These are phyloP conservation scores for Leccinum discolor DNA, from an alignment of 1,284 basidiomycete species.

Conservation along the genomic window DNA sequence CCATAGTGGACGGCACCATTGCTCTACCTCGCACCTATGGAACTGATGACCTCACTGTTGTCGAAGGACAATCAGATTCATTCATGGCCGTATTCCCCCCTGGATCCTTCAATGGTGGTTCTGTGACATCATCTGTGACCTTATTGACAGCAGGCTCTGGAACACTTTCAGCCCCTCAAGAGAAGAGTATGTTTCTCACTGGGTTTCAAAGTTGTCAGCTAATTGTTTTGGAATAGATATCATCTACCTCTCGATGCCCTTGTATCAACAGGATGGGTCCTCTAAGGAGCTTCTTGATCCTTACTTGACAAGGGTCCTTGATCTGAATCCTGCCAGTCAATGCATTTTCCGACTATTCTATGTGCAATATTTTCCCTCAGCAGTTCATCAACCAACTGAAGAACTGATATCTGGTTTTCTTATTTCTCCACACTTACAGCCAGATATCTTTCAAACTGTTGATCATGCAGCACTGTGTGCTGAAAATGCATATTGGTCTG, in stretches of 20 bases:
- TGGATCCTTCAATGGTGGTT: slow-evolving; percentile 47
- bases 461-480: slow-evolving; percentile 62
- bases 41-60: slow-evolving; percentile 20
- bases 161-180: slow-evolving; percentile 83
- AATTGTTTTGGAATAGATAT: slow-evolving; percentile 46
- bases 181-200: slow-evolving; percentile 64
- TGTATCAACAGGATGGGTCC: slow-evolving; percentile 29
- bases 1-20: slow-evolving; percentile 57
- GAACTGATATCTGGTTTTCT: slow-evolving; percentile 31
- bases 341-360: slow-evolving; percentile 59
- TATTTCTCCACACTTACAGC: slow-evolving; percentile 39
- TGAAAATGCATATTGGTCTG: slow-evolving; percentile 63
- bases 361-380: slow-evolving; percentile 37
- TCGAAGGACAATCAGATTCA: slow-evolving; percentile 25
- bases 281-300: slow-evolving; percentile 57
- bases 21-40: slow-evolving; percentile 24
- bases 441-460: slow-evolving; percentile 52
- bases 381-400: slow-evolving; percentile 3
- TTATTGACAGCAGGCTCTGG: slow-evolving; percentile 81
- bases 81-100: slow-evolving; percentile 87
- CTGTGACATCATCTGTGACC: slow-evolving; percentile 56
- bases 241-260: slow-evolving; percentile 59
- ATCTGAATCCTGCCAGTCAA: slow-evolving; percentile 22
- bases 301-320: slow-evolving; percentile 56
- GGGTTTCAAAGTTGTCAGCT: neutral